Evolutionary conservation across 108 stramenopile species (phyloP), one percentile per base, ranked within the genome.

Genomic region (Aurantiochytrium sp.): DNA sequence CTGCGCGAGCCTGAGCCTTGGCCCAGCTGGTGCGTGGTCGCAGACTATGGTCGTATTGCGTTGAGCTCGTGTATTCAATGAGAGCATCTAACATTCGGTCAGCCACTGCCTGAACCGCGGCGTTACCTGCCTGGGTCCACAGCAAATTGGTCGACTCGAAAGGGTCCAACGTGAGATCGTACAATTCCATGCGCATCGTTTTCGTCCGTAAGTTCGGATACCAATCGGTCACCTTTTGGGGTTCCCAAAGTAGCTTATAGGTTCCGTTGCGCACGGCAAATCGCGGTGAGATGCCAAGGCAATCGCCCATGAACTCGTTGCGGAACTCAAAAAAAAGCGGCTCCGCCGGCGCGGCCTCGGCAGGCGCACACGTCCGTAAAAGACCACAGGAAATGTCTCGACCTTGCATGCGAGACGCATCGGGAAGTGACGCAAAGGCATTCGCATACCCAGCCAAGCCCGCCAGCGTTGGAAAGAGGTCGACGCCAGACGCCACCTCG

Each of bases 201-300:
- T 83, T 83, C 19, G 25, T 83, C 51, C 51, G 19, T 1, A 45
- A 8, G 6, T 10, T 47, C 0, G 76, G 76, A 12, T 16, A 8
- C 42, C 64, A 42, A 18, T 42, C 64, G 8, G 64, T 18, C 14
- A 69, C 64, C 64, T 18, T 8, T 18, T 69, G 2, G 8, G 64
- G 76, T 23, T 83, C 76, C 76, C 76, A 83, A 12, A 83, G 76
- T 6, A 83, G 51, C 76, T 83, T 83, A 35, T 83, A 83, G 12
- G 25, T 53, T 23, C 76, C 76, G 4, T 83, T 47, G 45, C 76
- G 76, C n/a, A 83, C 76, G 10, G 76, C 76, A 23, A 83, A 83
- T 1, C 76, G 76, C 10, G 76, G 76, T 6, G 76, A 83, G 3
- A 35, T 16, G 49, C 76, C 5, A 8, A 83, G 51, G 4, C 76